These are phyloP conservation scores for Acanthamoeba triangularis DNA, from an alignment of 208 protist species.

Conservation along the genomic window DNA sequence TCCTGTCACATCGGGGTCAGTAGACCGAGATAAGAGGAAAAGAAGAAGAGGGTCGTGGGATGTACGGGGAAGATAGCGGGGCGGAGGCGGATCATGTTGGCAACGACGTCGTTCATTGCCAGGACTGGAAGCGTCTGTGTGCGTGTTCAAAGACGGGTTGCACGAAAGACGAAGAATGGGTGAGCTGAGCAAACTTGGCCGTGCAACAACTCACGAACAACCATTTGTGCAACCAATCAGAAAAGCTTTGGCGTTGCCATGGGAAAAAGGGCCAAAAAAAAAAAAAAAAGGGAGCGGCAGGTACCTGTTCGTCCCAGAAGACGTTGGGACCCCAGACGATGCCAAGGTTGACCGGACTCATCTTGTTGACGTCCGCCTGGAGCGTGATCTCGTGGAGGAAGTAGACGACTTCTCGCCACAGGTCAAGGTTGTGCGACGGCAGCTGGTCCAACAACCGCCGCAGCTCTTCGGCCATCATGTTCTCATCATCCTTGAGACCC, in stretches of 20 bases:
- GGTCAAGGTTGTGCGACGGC: background rate
- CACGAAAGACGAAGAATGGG: background rate
- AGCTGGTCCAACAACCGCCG: background rate
- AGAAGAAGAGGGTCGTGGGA: background rate
- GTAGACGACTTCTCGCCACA: background rate
- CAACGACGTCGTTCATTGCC: conserved; percentile 11
- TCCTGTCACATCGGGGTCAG: background rate
- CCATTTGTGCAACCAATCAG: no score
- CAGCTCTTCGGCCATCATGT: conserved; percentile 35
- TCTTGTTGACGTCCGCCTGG: conserved; percentile 9
- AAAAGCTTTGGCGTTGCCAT: no score
- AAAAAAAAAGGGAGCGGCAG: background rate
- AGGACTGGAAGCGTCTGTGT: background rate
- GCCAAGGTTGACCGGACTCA: conserved; percentile 7
- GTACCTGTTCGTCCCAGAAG: conserved; percentile 32
- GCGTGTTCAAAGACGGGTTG: background rate
- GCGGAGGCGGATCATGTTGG: conserved; percentile 22
- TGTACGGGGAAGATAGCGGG: background rate
- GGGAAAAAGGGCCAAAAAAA: background rate
- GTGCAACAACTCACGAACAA: background rate
- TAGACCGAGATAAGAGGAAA: background rate
- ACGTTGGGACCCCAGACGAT: conserved; percentile 37
- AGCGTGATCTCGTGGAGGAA: conserved; percentile 25
- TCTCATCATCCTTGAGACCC: background rate
- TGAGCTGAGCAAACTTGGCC: background rate